Conservation (phyloP, 176 grass and related monocot species). For the Avena sativa region DNA sequence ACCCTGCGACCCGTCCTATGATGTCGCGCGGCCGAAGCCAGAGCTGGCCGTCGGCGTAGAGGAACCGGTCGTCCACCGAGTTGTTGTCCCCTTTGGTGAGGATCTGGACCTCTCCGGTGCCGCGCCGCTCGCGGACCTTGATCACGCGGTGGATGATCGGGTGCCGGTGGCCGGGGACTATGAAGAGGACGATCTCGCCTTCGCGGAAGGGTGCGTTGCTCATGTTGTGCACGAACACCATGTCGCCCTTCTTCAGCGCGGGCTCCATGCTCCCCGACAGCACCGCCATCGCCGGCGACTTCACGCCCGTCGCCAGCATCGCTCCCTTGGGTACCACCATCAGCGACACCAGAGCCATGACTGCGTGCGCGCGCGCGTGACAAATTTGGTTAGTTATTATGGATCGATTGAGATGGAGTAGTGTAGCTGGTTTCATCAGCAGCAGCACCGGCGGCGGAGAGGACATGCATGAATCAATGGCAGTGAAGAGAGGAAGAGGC, state of each 20-base stretch:
- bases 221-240: conserved; percentile 24
- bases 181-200: conserved; percentile 9
- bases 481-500: not conserved
- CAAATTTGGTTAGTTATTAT: not conserved
- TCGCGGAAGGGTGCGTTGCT: not conserved
- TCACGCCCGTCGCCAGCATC: not conserved
- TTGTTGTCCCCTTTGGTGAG: conserved; percentile 18
- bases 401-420: too few species aligned
- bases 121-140: not conserved
- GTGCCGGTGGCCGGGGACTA: not conserved
- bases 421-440: too few species aligned
- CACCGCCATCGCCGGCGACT: not conserved
- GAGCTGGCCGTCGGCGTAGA: conserved; percentile 11
- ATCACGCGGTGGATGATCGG: conserved; percentile 1
- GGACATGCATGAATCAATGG: too few species aligned
- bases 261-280: conserved; percentile 19
- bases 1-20: not conserved
- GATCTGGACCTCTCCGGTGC: not conserved
- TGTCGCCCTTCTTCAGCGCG: not conserved
- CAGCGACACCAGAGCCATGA: not conserved
- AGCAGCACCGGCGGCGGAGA: not conserved
- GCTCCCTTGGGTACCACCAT: not conserved
- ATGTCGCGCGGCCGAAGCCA: conserved; percentile 2
- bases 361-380: not conserved
- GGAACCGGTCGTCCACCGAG: not conserved